Conservation (phyloP, 345 rosid genomes). For the Lenwebbia sp. region DNA sequence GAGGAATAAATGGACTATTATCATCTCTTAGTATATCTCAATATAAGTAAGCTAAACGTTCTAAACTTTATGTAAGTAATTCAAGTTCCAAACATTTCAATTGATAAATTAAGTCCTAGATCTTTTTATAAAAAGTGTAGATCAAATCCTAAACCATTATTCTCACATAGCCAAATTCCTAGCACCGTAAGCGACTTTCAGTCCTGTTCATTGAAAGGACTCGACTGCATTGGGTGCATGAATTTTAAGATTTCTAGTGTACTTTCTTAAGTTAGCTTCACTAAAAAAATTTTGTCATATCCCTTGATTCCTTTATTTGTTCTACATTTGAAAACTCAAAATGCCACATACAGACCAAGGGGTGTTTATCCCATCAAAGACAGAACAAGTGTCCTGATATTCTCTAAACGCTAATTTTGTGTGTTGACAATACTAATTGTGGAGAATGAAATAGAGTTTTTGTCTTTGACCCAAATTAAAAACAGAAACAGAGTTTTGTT, state of each 20-base stretch:
- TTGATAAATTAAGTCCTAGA: neutral
- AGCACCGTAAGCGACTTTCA: neutral
- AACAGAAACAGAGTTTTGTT: too few species aligned
- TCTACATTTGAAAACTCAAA: neutral
- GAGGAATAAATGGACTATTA: neutral
- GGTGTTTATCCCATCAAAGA: neutral
- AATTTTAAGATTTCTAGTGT: neutral
- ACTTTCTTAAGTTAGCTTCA: neutral
- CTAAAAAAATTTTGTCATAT: neutral
- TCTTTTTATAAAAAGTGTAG: neutral
- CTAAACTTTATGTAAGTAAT: neutral
- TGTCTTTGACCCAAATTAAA: neutral
- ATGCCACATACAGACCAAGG: neutral
- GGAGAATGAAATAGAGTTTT: neutral
- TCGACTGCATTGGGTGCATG: neutral
- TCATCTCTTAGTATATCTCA: neutral
- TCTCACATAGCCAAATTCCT: neutral
- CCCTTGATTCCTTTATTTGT: neutral
- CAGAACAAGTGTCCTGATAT: neutral
- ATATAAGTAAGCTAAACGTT: neutral
- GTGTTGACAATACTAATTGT: neutral
- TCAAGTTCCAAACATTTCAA: neutral
- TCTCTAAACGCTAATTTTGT: neutral
- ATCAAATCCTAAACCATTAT: neutral
- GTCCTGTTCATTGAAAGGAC: neutral